Evolutionary conservation across 2,329 filamentous ascomycete species (phyloP), one percentile per base, ranked within the genome.

Genomic region (Thelonectria discophora): DNA sequence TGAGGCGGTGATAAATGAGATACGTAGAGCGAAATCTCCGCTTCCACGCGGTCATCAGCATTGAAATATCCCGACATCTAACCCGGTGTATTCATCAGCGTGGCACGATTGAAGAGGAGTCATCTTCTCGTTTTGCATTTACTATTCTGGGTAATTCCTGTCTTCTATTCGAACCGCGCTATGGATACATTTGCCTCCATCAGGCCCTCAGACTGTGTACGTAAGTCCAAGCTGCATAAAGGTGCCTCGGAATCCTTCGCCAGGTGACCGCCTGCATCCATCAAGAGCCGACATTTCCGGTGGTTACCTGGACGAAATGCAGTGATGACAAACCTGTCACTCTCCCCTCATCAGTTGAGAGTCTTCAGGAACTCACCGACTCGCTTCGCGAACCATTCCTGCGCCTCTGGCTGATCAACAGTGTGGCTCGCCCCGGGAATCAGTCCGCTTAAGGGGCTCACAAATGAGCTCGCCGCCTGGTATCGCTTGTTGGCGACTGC

Each of bases 401-500:
- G 80, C 0, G 83, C 77, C 24, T 78, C 78, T 0, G 76, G 73
- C 42, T 80, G 73, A 37, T 80, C 74, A 3, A 87, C 84, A 3
- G 79, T 78, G 62, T 88, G 86, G 24, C 77, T 77, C 1, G 85
- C 82, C 4, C 77, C 81, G 4, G 84, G 85, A 57, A 88, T 85
- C 11, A 81, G 69, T 1, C 79, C 84, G 2, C 84, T 86, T 7
- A 86, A 71, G 18, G 78, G 71, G 67, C 84, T 86, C 17, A 81
- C 81, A 10, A 81, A 72, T 3, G 75, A 69, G 60, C 78, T 84
- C 6, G 80, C 75, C 0, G 71, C 68, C 63, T 74, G 80, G 85
- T 90, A 94, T 54, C 78, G 82, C 58, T 80, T 75, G 56, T 92
- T 77, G 62, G 91, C 74, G 2, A 72, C 80, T 27, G 77, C 76